phyloP scores from a whole-genome alignment of 2,329 filamentous ascomycete genomes.

The Trichocomaceae sp. region DNA sequence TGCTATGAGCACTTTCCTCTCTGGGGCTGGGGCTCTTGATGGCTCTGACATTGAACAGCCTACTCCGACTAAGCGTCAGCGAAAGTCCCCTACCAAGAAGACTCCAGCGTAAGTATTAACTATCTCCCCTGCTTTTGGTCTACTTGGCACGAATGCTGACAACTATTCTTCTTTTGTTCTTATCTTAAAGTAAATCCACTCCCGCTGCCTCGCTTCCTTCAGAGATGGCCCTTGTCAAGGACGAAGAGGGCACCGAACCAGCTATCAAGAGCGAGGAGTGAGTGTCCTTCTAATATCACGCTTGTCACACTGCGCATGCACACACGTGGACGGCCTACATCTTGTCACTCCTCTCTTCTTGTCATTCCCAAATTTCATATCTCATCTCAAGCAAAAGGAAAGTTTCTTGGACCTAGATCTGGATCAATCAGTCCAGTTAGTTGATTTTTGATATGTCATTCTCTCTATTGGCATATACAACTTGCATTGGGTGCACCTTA shows the following conservation, averaged over 20 bases:
- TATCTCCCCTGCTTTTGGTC: background rate
- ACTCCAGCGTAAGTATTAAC: background rate
- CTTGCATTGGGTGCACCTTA: background rate
- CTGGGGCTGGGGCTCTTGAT: background rate
- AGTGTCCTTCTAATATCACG: background rate
- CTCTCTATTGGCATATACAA: background rate
- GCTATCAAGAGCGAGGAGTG: background rate
- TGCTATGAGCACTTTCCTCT: background rate
- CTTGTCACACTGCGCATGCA: background rate
- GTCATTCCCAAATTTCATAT: background rate
- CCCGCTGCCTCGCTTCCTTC: background rate
- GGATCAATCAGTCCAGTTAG: background rate
- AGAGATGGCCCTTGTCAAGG: background rate
- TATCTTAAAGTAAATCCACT: background rate
- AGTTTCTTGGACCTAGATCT: background rate
- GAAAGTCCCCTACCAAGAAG: constrained; percentile 19
- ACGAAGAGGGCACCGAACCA: background rate
- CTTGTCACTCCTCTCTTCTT: background rate
- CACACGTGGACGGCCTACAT: background rate
- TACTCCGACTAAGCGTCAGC: constrained; percentile 19
- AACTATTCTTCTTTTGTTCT: background rate
- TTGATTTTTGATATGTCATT: background rate
- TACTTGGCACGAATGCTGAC: background rate
- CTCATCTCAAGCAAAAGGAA: background rate
- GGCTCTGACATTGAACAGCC: constrained; percentile 14